Percentiles rank a stretch among this genome's conserved stretches.
These are phyloP conservation scores for Boletus eberwhitei DNA, from an alignment of 768 basidiomycete species.

Conservation along the genomic window DNA sequence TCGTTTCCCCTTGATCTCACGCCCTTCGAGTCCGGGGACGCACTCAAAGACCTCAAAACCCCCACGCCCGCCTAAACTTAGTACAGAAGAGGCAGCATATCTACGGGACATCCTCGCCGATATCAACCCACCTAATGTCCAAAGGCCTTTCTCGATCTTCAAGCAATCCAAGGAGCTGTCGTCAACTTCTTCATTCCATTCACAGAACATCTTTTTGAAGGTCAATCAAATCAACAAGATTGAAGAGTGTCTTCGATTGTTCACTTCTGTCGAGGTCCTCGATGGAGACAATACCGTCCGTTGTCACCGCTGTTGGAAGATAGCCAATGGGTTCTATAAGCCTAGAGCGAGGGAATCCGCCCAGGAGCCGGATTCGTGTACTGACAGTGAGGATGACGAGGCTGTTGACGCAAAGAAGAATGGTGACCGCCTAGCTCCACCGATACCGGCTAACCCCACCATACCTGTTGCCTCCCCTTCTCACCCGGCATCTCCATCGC, in stretches of 20 bases:
- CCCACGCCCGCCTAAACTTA: conserved; percentile 52
- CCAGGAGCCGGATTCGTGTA: conserved; percentile 29
- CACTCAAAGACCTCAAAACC: conserved; percentile 38
- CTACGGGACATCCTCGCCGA: conserved; percentile 69
- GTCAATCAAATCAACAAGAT: conserved; percentile 26
- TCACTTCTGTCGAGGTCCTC: conserved; percentile 90
- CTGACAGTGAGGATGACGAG: conserved; percentile 34
- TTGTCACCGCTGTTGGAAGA: conserved; percentile 93
- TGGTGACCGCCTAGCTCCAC: conserved; percentile 11
- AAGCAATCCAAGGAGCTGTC: conserved; percentile 36
- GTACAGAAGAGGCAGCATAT: conserved; percentile 59
- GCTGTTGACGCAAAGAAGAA: conserved; percentile 19
- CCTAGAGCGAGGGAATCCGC: conserved; percentile 22
- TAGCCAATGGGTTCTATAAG: conserved; percentile 63
- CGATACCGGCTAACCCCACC: conserved; percentile 29
- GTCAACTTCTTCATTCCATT: conserved; percentile 10
- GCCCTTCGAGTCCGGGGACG: conserved; percentile 26
- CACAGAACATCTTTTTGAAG: conserved; percentile 29
- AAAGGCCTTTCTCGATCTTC: conserved; percentile 50
- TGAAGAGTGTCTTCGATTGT: conserved; percentile 80
- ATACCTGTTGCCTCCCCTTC: conserved; percentile 1
- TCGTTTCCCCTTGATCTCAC: conserved; percentile 25
- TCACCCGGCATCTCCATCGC: conserved; percentile 14
- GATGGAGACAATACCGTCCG: conserved; percentile 95
- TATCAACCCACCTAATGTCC: conserved; percentile 40